Evolutionary conservation across 768 basidiomycete genomes (phyloP).

Genomic region (Suillus decipiens): DNA sequence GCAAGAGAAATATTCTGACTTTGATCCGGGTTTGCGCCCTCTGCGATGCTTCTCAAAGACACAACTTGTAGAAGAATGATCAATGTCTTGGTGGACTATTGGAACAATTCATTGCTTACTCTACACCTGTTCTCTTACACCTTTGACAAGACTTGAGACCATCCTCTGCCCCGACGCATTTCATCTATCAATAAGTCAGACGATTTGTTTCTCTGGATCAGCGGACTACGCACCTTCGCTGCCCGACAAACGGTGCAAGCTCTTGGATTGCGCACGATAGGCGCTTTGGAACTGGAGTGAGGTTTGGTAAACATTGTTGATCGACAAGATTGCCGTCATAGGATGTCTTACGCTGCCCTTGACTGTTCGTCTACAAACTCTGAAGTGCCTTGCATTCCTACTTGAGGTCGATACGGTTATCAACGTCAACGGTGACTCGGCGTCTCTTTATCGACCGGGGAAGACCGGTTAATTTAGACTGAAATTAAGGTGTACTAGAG

Average conservation of each 20-base stretch:
- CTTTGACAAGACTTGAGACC: slow-evolving; percentile 81
- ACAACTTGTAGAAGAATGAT: slow-evolving; percentile 48
- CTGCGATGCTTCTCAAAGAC: slow-evolving; percentile 88
- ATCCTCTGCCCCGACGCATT: slow-evolving; percentile 88
- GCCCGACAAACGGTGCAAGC: slow-evolving; percentile 86
- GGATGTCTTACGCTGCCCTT: slow-evolving; percentile 27
- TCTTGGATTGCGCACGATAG: slow-evolving; percentile 50
- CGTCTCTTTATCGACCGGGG: slow-evolving; percentile 44
- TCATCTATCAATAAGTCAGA: slow-evolving; percentile 61
- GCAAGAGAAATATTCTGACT: slow-evolving; percentile 47
- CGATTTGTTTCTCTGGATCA: slow-evolving; percentile 13
- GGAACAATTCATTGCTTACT: slow-evolving; percentile 46
- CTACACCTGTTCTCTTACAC: slow-evolving; percentile 77
- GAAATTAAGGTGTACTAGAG: slow-evolving; percentile 26
- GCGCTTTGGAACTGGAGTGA: slow-evolving; percentile 38
- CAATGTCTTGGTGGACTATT: slow-evolving; percentile 20
- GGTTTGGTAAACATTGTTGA: slow-evolving; percentile 14
- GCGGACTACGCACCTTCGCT: slow-evolving; percentile 60
- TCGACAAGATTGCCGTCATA: slow-evolving; percentile 9
- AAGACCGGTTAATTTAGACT: slow-evolving; percentile 42
- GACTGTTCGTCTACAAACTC: slow-evolving; percentile 33
- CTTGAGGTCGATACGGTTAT: slow-evolving; percentile 33
- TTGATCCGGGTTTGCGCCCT: slow-evolving; percentile 87
- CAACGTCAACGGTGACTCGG: slow-evolving; percentile 41
- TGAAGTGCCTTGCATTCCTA: slow-evolving; percentile 29